A percentile compares a stretch with the other conserved stretches of the same genome.
phyloP scores from a whole-genome alignment of 2,329 filamentous ascomycete species.

The Aspergillus bombycis region DNA sequence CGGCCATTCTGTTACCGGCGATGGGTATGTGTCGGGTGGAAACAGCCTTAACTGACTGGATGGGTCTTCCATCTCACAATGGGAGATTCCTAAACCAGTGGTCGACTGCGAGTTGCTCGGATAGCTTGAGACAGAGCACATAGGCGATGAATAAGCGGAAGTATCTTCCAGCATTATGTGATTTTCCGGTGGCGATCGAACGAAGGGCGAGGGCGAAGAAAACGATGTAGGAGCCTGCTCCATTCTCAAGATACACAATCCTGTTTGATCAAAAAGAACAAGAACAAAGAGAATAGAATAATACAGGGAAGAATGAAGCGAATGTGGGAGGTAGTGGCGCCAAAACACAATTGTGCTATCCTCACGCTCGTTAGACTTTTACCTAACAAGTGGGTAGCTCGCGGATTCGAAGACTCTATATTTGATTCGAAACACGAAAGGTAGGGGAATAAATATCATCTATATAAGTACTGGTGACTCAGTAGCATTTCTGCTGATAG shows the following conservation, averaged over 20 bases:
- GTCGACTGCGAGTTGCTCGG: conserved; percentile 19
- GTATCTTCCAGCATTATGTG: conserved; percentile 22
- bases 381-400: not conserved
- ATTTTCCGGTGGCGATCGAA: conserved; percentile 14
- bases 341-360: not conserved
- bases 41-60: conserved; percentile 26
- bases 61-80: conserved; percentile 27
- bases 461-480: conserved; percentile 31
- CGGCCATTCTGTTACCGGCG: conserved; percentile 26
- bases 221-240: conserved; percentile 28
- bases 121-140: conserved; percentile 20
- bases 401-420: not conserved
- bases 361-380: not conserved
- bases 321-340: not conserved
- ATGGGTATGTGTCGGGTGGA: conserved; percentile 23
- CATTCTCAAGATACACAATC: conserved; percentile 21
- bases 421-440: conserved; percentile 6
- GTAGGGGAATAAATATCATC: conserved; percentile 14
- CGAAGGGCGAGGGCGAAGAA: conserved; percentile 20
- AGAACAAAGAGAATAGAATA: not conserved
- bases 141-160: conserved; percentile 28
- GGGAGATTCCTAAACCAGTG: conserved; percentile 37
- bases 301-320: not conserved
- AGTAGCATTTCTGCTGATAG: conserved; percentile 28
- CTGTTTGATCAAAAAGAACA: not conserved